phyloP scores from a whole-genome alignment of 108 stramenopile species.

The Asterionellopsis glacialis region DNA sequence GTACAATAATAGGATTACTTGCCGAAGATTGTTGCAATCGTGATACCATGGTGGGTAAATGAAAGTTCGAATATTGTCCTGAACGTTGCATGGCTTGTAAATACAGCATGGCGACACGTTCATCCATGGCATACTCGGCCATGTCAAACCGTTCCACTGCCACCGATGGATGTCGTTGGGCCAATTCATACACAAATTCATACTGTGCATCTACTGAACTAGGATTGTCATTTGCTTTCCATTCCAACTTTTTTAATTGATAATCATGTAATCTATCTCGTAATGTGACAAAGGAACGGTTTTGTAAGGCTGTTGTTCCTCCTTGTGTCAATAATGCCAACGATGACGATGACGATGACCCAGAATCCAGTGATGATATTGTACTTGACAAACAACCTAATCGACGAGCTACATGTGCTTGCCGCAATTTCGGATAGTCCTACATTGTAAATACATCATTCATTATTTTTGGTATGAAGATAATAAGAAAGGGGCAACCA shows the following conservation, averaged over 20 bases:
- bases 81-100: conserved; percentile 47
- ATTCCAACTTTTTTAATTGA: conserved; percentile 75
- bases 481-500: background rate
- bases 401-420: conserved; percentile 29
- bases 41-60: conserved; percentile 35
- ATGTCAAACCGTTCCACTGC: conserved; percentile 65
- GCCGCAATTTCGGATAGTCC: conserved; percentile 67
- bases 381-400: background rate
- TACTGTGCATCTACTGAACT: conserved; percentile 54
- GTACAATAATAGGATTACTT: conserved; percentile 13
- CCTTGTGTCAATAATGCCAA: conserved; percentile 7
- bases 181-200: conserved; percentile 59
- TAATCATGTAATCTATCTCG: conserved; percentile 22
- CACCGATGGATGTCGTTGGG: conserved; percentile 56
- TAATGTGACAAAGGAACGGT: conserved; percentile 31
- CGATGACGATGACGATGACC: background rate
- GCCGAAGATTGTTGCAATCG: conserved; percentile 18
- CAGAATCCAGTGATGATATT: background rate
- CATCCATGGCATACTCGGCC: conserved; percentile 56
- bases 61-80: conserved; percentile 32
- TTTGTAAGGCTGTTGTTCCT: conserved; percentile 6
- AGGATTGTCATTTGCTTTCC: conserved; percentile 59
- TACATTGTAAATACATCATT: conserved; percentile 4
- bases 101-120: conserved; percentile 55
- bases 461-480: background rate